These are phyloP conservation scores for Daldinia sp. DNA, from an alignment of 2,329 filamentous ascomycete genomes.

Conservation along the genomic window DNA sequence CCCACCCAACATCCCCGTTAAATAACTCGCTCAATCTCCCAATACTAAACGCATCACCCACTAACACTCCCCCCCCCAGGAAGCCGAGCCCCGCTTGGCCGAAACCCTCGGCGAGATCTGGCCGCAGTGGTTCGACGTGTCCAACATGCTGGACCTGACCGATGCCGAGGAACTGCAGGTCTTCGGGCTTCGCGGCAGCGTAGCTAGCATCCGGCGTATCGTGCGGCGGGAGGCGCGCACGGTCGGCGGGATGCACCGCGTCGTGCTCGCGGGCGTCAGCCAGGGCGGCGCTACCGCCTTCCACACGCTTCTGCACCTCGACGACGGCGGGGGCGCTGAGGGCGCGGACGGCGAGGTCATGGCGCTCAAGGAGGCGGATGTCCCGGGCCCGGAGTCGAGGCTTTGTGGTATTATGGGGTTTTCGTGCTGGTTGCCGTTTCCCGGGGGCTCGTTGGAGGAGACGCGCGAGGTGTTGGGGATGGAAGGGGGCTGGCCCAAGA, in stretches of 20 bases:
- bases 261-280: slow-evolving; percentile 57
- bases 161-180: slow-evolving; percentile 55
- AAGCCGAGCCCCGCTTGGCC: slow-evolving; percentile 48
- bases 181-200: slow-evolving; percentile 51
- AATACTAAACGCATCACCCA: not conserved
- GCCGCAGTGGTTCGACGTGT: slow-evolving; percentile 62
- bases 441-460: slow-evolving; percentile 40
- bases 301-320: slow-evolving; percentile 37
- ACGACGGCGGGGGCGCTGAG: not conserved
- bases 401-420: slow-evolving; percentile 36
- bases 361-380: not conserved
- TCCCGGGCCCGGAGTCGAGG: not conserved
- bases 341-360: slow-evolving; percentile 19
- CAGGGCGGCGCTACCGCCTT: slow-evolving; percentile 54
- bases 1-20: not conserved
- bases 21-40: not conserved
- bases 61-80: slow-evolving; percentile 15
- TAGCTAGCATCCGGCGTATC: slow-evolving; percentile 46
- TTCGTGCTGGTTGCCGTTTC: slow-evolving; percentile 38
- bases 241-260: slow-evolving; percentile 49
- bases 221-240: slow-evolving; percentile 48
- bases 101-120: slow-evolving; percentile 40
- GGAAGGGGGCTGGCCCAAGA: slow-evolving; percentile 27
- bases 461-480: slow-evolving; percentile 47
- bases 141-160: slow-evolving; percentile 51